Evolutionary conservation across 169 alveolate species (phyloP), one percentile per base, ranked within the genome.

Genomic region (Plasmodium relictum): DNA sequence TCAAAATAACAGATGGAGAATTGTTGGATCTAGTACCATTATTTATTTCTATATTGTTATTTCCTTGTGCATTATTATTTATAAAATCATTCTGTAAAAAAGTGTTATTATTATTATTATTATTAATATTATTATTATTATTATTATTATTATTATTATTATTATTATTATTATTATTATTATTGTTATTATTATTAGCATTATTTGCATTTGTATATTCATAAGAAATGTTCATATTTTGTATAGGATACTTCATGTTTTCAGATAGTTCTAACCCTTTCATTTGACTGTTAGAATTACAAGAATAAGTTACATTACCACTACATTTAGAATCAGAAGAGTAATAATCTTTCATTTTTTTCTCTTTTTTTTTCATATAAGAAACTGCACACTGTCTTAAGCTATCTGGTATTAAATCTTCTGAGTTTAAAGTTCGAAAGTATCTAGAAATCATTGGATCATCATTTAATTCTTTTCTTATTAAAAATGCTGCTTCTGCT

Each of bases 401-500:
- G 16, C 89, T 88, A 39, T 88, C 90, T 6, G 89, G 89, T 31
- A 83, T 74, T 66, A 72, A 63, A 74, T 72, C 89, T n/a, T 65
- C 80, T 10, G 74, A 73, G 59, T 69, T 73, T 9, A 68, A 42
- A n/a, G 80, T 88, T 50, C 90, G 18, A 69, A 91, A 91, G 48
- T 74, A 91, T 18, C 86, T 58, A 6, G 88, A 58, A 56, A 91
- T 73, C 80, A 91, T 83, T 31, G 92, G 86, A 31, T 91, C 93
- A 22, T 73, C 74, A 66, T 89, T 83, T 58, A 87, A 71, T 61
- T 74, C 92, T 16, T 69, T 59, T 37, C 94, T 88, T 39, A 91
- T 86, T 31, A 87, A 54, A 54, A 91, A 70, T 6, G 94, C 94
- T 1, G 94, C 92, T 74, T 91, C 94, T 6, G 87, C 71, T 62